These are phyloP conservation scores for Fusarium goolgardi DNA, from an alignment of 2,329 filamentous ascomycete genomes.

Conservation along the genomic window DNA sequence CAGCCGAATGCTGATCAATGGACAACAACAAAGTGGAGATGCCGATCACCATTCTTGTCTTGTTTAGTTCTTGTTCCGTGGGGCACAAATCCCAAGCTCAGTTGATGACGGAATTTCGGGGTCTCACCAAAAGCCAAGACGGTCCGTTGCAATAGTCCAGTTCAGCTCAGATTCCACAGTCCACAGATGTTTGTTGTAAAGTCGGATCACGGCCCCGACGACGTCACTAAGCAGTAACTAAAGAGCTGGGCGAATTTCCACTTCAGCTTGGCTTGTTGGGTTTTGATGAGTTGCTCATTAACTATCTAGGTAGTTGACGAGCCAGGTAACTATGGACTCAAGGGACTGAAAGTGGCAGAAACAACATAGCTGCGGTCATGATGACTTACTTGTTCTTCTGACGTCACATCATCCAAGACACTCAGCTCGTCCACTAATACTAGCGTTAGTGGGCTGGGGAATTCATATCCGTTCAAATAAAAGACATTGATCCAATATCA, in stretches of 20 bases:
- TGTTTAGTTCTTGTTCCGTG: constrained; percentile 12
- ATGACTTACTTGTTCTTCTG: constrained; percentile 21
- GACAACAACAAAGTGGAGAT: constrained; percentile 25
- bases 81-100: constrained; percentile 1
- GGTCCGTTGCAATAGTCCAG: constrained; percentile 11
- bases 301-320: background rate
- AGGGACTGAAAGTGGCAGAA: constrained; percentile 5
- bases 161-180: background rate
- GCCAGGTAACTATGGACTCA: background rate
- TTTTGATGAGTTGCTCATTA: constrained; percentile 16
- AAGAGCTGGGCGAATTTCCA: constrained; percentile 14
- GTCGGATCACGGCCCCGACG: constrained; percentile 22
- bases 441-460: constrained; percentile 10
- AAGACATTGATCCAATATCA: constrained; percentile 29
- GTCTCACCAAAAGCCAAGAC: constrained; percentile 12
- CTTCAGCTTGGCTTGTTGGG: background rate
- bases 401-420: constrained; percentile 24
- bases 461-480: constrained; percentile 19
- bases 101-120: constrained; percentile 33
- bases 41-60: constrained; percentile 26
- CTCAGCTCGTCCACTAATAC: background rate
- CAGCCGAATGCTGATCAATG: constrained; percentile 25
- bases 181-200: background rate
- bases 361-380: constrained; percentile 9
- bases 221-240: constrained; percentile 21